phyloP scores from a whole-genome alignment of 306 rosid species.

The Cicer cuneatum region DNA sequence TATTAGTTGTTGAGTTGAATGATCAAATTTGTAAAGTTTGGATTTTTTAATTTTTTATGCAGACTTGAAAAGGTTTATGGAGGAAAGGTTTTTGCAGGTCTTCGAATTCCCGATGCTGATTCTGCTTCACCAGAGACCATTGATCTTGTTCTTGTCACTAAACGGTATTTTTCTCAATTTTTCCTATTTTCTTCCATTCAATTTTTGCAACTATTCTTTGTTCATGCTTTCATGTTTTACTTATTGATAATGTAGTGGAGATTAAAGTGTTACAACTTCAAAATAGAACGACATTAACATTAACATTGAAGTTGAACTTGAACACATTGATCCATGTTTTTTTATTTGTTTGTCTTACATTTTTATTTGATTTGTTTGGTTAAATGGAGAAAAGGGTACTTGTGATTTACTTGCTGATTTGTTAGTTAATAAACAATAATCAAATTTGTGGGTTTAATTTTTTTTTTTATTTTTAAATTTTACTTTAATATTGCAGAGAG shows the following conservation, averaged over 20 bases:
- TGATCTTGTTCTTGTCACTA: slow-evolving; percentile 70
- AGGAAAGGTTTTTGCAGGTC: slow-evolving; percentile 75
- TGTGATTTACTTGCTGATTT: slow-evolving; percentile 9
- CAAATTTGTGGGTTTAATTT: neutral
- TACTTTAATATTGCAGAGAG: slow-evolving; percentile 55
- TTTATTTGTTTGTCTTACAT: neutral
- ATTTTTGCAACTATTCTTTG: neutral
- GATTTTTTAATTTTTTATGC: neutral
- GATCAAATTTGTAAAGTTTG: neutral
- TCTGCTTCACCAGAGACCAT: slow-evolving; percentile 70
- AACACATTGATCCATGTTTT: slow-evolving; percentile 1
- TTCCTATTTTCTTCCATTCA: neutral
- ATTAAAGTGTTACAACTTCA: slow-evolving; percentile 11
- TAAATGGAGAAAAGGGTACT: neutral
- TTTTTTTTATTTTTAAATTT: slow-evolving; percentile 33
- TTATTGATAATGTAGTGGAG: slow-evolving; percentile 1
- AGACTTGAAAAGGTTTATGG: slow-evolving; percentile 79
- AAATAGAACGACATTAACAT: neutral
- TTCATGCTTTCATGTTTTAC: neutral
- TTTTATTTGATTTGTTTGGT: slow-evolving; percentile 14
- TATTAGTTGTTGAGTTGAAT: no score
- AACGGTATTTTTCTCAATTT: slow-evolving; percentile 50
- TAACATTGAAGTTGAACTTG: neutral
- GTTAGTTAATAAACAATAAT: neutral
- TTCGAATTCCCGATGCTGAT: slow-evolving; percentile 95